Percentiles rank a stretch among this genome's conserved stretches.
Conservation (phyloP, 1,284 basidiomycete species). For the Exobasidium cylindrosporum region DNA sequence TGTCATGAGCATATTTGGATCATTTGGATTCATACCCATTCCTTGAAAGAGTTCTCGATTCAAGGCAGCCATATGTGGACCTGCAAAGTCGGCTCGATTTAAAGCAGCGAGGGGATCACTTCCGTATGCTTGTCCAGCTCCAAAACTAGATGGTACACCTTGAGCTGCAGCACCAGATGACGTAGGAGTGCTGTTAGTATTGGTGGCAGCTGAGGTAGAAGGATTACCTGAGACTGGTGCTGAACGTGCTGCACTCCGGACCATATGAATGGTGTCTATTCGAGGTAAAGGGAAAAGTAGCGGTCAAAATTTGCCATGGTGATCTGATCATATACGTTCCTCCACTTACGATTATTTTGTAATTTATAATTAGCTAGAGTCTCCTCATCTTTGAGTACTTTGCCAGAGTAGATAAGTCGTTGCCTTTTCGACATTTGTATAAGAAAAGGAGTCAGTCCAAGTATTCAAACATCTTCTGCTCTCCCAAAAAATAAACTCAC, state of each 20-base stretch:
- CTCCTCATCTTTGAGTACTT: constrained; percentile 52
- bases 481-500: neutral
- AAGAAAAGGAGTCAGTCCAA: neutral
- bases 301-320: neutral
- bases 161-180: constrained; percentile 24
- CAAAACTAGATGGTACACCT: constrained; percentile 48
- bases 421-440: constrained; percentile 18
- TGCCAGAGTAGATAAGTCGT: constrained; percentile 51
- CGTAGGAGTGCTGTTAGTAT: constrained; percentile 14
- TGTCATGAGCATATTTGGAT: constrained; percentile 52
- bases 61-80: constrained; percentile 51
- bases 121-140: constrained; percentile 49
- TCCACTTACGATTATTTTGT: constrained; percentile 33
- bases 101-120: constrained; percentile 50
- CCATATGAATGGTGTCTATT: constrained; percentile 51
- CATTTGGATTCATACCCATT: constrained; percentile 43
- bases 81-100: constrained; percentile 50
- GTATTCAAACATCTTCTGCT: constrained; percentile 20
- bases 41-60: constrained; percentile 21
- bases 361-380: constrained; percentile 46
- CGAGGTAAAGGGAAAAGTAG: no score
- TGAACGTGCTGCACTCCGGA: constrained; percentile 40
- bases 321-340: neutral
- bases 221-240: constrained; percentile 34
- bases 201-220: constrained; percentile 16